Evolutionary conservation across 176 grass and related monocot genomes (phyloP).

Genomic region (Ensete glaucum): DNA sequence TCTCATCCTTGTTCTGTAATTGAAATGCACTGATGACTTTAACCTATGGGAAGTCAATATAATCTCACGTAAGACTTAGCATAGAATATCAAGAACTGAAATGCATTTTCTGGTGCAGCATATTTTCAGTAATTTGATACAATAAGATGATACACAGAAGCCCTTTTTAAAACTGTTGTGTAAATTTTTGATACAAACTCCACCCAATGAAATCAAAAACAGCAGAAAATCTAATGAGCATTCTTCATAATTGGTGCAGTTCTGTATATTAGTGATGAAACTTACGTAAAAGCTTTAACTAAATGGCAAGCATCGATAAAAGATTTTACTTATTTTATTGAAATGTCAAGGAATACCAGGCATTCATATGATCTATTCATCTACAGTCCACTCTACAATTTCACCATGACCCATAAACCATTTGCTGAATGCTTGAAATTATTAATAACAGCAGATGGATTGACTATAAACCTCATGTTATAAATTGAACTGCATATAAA

Average conservation of each 20-base stretch:
- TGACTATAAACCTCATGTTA: background rate
- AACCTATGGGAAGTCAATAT: conserved; percentile 48
- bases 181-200: too few relatives aligned
- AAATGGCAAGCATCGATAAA: too few relatives aligned
- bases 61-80: background rate
- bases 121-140: too few relatives aligned
- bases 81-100: background rate
- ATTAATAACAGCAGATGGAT: background rate
- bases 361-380: background rate
- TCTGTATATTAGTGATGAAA: too few relatives aligned
- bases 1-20: conserved; percentile 54
- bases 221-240: too few relatives aligned
- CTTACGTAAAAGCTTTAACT: too few relatives aligned
- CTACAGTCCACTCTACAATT: background rate
- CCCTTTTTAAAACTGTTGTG: too few relatives aligned
- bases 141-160: background rate
- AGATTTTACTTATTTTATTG: too few relatives aligned
- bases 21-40: conserved; percentile 64
- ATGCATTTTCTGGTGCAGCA: too few relatives aligned
- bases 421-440: background rate
- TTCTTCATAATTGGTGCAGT: too few relatives aligned
- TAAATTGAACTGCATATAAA: background rate
- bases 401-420: background rate
- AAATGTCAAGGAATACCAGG: too few relatives aligned
- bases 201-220: background rate